Base-by-base conservation (phyloP, 2,329 filamentous ascomycete species). In the Aspergillus novoparasiticus region DNA sequence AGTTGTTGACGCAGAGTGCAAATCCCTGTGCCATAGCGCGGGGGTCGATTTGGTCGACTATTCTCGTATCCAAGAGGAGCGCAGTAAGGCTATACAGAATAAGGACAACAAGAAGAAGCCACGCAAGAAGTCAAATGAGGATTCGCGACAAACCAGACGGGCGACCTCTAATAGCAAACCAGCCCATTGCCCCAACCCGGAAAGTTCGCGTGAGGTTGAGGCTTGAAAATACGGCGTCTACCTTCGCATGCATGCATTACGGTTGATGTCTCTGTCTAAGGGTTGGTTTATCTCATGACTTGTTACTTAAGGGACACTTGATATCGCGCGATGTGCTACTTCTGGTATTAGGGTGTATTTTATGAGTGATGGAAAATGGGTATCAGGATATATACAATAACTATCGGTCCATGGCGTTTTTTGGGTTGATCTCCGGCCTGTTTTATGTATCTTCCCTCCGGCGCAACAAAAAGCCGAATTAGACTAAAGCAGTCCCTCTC, bases 1-100 rank as follows among this genome's bases (percentile, higher is more conserved):
- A 8, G 71, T 77, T 0, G 76, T 80, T 28, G 77, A 80, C 43
- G 71, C 74, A 2, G 78, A 78, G 36, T 80, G 78, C 64, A 73
- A 72, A 5, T 66, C 71, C 3, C 61, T 78, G 2, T 81, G 79
- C 61, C 64, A 70, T 16, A 71, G 72, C 43, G 74, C 74, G 9
- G 78, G 78, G 6, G 67, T 80, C 11, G 72, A 79, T 43, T 64
- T 79, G 6, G 59, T 71, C 16, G 73, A 76, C 48, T 76, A 75
- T 58, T 63, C 69, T 28, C 58, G 59, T 43, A 62, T 73, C 34
- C 70, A 69, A 41, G 65, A 66, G 23, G 64, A 70, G 56, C 68
- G 66, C 26, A 55, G 72, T 19, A 71, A 71, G 26, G 68, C 67
- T 3, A 67, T 64, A 1, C 64, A 68, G 21, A 67, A 69, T 34